Conservation (phyloP, 2,329 filamentous ascomycete species). For the Colletotrichum spaethianum region DNA sequence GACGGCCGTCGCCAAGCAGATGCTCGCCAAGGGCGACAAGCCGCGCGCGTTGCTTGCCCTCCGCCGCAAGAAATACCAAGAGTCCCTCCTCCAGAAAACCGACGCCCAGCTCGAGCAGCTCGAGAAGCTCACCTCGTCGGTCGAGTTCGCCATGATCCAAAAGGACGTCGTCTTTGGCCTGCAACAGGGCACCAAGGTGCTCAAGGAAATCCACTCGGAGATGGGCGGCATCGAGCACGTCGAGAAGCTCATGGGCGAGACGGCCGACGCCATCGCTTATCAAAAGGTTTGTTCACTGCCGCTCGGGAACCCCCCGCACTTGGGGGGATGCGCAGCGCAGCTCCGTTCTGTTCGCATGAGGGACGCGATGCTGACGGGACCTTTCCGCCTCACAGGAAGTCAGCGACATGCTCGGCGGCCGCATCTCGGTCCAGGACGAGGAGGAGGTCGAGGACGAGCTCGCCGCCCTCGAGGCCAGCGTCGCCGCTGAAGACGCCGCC, state of each 20-base stretch:
- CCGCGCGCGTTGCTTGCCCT: conserved; percentile 87
- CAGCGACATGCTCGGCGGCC: conserved; percentile 88
- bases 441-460: conserved; percentile 98
- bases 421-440: conserved; percentile 94
- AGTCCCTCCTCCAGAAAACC: conserved; percentile 88
- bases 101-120: conserved; percentile 95
- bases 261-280: conserved; percentile 90
- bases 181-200: conserved; percentile 90
- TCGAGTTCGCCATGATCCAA: conserved; percentile 97
- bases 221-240: conserved; percentile 96
- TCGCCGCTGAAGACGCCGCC: conserved; percentile 32
- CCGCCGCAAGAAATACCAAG: conserved; percentile 96
- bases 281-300: conserved; percentile 77
- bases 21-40: conserved; percentile 86
- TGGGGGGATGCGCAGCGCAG: neutral
- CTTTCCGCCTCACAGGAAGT: conserved; percentile 75
- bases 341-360: neutral
- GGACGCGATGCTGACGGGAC: conserved; percentile 10
- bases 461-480: conserved; percentile 76
- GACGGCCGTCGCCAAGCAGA: conserved; percentile 86
- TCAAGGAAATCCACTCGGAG: conserved; percentile 92
- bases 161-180: conserved; percentile 96
- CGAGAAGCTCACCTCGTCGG: conserved; percentile 87
- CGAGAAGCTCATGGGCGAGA: conserved; percentile 95
- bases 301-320: neutral